A percentile compares a stretch with the other conserved stretches of the same genome.
Evolutionary conservation across 1,139 yeast genomes (phyloP).

Genomic region (Yueomyces sp.): DNA sequence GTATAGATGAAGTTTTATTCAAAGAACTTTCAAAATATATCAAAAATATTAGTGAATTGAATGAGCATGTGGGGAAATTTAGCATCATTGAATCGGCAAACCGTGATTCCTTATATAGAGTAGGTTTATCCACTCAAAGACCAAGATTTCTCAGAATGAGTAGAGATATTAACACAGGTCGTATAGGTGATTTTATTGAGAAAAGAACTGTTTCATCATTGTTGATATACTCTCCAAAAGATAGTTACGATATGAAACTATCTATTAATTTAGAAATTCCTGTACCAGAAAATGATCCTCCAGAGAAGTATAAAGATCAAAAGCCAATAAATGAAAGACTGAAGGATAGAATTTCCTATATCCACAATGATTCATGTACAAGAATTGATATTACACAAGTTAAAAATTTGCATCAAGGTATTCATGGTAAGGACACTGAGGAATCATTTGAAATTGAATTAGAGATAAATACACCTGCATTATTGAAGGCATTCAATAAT

Average conservation of each 20-base stretch:
- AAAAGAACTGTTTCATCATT: constrained; percentile 64
- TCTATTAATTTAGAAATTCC: constrained; percentile 72
- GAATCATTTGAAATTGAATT: constrained; percentile 48
- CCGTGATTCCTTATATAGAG: constrained; percentile 29
- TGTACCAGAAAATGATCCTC: constrained; percentile 37
- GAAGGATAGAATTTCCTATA: constrained; percentile 51
- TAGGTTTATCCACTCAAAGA: constrained; percentile 28
- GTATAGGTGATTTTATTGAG: constrained; percentile 55
- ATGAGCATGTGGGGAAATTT: constrained; percentile 32
- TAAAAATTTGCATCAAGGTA: constrained; percentile 34
- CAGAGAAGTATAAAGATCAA: constrained; percentile 35
- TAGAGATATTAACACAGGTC: constrained; percentile 52
- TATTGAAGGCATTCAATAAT: constrained; percentile 49
- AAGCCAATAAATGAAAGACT: constrained; percentile 44
- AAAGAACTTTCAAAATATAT: constrained; percentile 45
- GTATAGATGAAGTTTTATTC: constrained; percentile 57
- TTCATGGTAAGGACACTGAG: constrained; percentile 29
- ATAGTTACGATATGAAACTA: constrained; percentile 63
- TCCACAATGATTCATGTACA: constrained; percentile 58
- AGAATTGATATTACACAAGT: constrained; percentile 62
- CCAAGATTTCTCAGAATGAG: constrained; percentile 55
- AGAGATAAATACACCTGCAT: constrained; percentile 56
- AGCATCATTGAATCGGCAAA: constrained; percentile 28
- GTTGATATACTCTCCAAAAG: constrained; percentile 62
- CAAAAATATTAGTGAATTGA: constrained; percentile 38